Conservation (phyloP, 2,329 filamentous ascomycete species). For the Colletotrichum sidae region DNA sequence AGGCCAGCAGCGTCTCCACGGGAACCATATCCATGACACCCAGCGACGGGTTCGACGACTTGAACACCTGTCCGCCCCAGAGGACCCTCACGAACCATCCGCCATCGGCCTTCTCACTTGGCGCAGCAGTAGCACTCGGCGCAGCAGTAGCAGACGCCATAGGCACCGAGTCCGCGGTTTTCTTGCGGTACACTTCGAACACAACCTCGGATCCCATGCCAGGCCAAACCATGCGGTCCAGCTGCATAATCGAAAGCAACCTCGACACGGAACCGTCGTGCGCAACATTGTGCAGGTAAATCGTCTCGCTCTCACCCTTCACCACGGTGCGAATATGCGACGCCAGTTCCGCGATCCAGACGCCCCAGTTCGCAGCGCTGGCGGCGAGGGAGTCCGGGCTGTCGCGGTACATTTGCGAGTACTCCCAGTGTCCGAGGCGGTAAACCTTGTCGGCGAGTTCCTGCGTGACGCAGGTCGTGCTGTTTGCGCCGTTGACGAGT, state of each 20-base stretch:
- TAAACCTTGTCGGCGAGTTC: slow-evolving; percentile 76
- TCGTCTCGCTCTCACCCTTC: slow-evolving; percentile 48
- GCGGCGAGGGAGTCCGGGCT: slow-evolving; percentile 70
- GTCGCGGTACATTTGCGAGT: slow-evolving; percentile 81
- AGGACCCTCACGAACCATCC: slow-evolving; percentile 73
- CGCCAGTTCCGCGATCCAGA: slow-evolving; percentile 80
- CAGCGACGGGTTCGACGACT: slow-evolving; percentile 76
- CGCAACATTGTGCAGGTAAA: slow-evolving; percentile 82
- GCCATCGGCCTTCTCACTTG: slow-evolving; percentile 24
- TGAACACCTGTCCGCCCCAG: slow-evolving; percentile 75
- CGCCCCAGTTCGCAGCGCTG: slow-evolving; percentile 72
- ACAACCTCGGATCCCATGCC: slow-evolving; percentile 85
- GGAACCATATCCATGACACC: slow-evolving; percentile 79
- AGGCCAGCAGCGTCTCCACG: slow-evolving; percentile 71
- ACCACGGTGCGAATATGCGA: slow-evolving; percentile 70
- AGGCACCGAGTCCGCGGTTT: slow-evolving; percentile 45
- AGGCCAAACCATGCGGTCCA: slow-evolving; percentile 84
- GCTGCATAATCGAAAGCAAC: slow-evolving; percentile 76
- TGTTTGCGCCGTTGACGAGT: slow-evolving; percentile 56
- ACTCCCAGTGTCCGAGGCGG: slow-evolving; percentile 83
- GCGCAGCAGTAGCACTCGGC: slow-evolving; percentile 8
- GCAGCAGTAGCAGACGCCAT: slow-evolving; percentile 36
- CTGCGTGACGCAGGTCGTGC: slow-evolving; percentile 71
- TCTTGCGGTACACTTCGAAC: slow-evolving; percentile 75
- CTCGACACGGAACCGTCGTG: slow-evolving; percentile 81